Evolutionary conservation across 2,329 filamentous ascomycete species (phyloP), one percentile per base, ranked within the genome.

Genomic region (Exophiala calicioides): DNA sequence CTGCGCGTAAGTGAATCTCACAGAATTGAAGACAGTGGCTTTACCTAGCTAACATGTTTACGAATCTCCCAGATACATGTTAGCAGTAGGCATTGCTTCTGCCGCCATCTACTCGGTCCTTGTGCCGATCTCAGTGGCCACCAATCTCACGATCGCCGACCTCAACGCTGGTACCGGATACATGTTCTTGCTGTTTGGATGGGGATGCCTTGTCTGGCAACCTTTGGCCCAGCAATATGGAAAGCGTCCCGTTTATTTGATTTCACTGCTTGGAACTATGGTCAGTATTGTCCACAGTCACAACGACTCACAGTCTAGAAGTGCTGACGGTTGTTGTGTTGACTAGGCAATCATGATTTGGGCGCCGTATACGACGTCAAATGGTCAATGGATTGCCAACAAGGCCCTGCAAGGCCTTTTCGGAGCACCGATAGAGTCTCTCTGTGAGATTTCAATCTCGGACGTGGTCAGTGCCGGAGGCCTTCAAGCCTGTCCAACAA

Each of bases 401-500:
- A 70, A 70, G 37, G 66, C 76, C 19, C 56, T 78, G 1, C 67
- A 70, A 36, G 74, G 74, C 1, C 70, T 77, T 48, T 69, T 74
- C 21, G 66, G 64, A 9, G 68, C 73, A 2, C 73, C 74, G 1
- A 68, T 75, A 13, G 74, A 77, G 53, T 70, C 69, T 9, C 57
- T 78, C 9, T 68, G 68, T 12, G 74, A 75, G 53, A 68, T 74
- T 10, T 69, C 67, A 3, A 64, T 74, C 4, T 65, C 69, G 1
- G 71, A 75, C 42, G 58, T 72, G 31, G 6, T 38, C 30, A 3
- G 18, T 27, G 6, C 10, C 24, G 4, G 10, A 16, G n/a, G n/a
- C 7, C 10, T 9, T 1, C 3, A 24, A 3, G 34, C 34, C 20
- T 21, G 12, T 29, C 18, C 18, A 23, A 9, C 5, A 5, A 7